Base-by-base conservation (phyloP, 1,284 basidiomycete genomes). In the Puccinia horiana region DNA sequence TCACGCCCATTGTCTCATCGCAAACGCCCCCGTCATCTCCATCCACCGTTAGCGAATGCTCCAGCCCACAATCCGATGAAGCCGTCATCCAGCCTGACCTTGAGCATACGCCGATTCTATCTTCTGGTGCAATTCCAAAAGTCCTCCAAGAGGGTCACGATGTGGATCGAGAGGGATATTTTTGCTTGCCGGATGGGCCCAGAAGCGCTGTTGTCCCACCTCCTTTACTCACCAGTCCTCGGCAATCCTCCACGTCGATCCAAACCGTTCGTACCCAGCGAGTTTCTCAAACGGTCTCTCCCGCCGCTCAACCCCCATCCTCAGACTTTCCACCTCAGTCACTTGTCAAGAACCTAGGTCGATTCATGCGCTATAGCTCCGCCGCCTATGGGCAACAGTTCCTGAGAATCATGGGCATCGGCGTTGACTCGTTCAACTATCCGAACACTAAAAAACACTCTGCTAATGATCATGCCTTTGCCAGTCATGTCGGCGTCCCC, bases 351-450 rank as follows among this genome's bases (percentile, higher is more conserved):
- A 90, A 90, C 81, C 86, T 90, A 63, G 87, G 88, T 79, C 86
- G 87, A 4, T 90, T 89, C 83, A 88, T 89, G 86, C 85, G 88
- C 26, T 89, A 88, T 84, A 87, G 87, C 12, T 87, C 86, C 29
- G 88, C 88, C 0, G 88, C 88, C 8, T 89, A 89, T 77, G 88
- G 88, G 77, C 85, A 78, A 78, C 58, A 78, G 79, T 89, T 89
- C 81, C 85, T 90, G 79, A 85, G 89, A 18, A 88, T 90, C 54
- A 84, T 90, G 4, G 88, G 88, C 0, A 85, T 89, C 70, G 88
- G 88, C 29, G 83, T 80, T 26, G 65, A 70, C 70, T 61, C 52
- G 76, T 88, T 88, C 85, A 87, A 88, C 83, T 90, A 89, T 82
- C 87, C 88, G 0, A 87, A 87, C 20, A 89, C 88, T 0, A 87